These are phyloP conservation scores for Nakaseomyces uthaithaninus DNA, from an alignment of 1,139 yeast species.

Conservation along the genomic window DNA sequence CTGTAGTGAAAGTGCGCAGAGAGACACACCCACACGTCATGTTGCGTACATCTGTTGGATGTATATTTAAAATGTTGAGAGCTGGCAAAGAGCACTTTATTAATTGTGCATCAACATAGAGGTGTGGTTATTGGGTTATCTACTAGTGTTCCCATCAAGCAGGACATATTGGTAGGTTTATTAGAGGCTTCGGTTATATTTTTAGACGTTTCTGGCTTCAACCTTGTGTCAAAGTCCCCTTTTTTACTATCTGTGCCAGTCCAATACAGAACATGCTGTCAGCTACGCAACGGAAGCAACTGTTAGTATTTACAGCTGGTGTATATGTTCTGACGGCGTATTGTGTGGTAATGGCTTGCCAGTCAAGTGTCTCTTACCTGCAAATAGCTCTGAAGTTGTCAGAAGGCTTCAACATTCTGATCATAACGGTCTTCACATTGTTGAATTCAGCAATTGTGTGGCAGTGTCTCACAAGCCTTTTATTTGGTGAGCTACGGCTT, in stretches of 20 bases:
- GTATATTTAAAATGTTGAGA: no score
- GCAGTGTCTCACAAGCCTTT: conserved; percentile 31
- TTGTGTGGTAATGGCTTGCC: conserved; percentile 11
- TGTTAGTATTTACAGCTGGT: conserved; percentile 11
- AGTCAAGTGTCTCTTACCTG: conserved; percentile 19
- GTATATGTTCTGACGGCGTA: conserved; percentile 14
- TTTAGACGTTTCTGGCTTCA: no score
- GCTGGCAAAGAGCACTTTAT: no score
- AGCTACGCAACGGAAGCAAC: conserved; percentile 11
- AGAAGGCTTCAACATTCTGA: conserved; percentile 37
- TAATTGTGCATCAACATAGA: no score
- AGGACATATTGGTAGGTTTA: no score
- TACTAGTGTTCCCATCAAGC: no score
- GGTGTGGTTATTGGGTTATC: no score
- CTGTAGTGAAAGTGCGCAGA: no score
- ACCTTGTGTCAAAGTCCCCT: no score
- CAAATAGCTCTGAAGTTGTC: conserved; percentile 35
- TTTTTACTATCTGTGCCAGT: neutral
- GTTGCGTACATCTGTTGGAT: no score
- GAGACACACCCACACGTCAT: no score
- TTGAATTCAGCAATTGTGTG: conserved; percentile 27
- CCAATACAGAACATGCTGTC: neutral
- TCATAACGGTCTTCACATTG: conserved; percentile 30
- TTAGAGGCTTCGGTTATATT: no score
- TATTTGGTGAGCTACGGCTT: conserved; percentile 71